Evolutionary conservation across 2,329 filamentous ascomycete genomes (phyloP), one percentile per base, ranked within the genome.

Genomic region (Alternaria triticina): DNA sequence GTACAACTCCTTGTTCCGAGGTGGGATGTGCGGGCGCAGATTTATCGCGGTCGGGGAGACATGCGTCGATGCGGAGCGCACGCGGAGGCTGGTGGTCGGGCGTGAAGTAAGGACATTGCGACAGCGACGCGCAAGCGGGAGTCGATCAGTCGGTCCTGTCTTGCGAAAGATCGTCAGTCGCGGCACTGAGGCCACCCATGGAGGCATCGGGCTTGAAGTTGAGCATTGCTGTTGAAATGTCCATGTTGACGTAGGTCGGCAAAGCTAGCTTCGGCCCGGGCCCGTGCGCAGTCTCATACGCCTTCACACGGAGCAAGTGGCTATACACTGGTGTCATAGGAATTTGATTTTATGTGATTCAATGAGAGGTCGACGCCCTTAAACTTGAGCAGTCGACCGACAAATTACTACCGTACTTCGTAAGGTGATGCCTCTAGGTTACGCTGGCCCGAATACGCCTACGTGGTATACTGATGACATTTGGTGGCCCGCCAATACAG

Each of bases 1-100:
- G 65, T 90, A 84, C 6, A 93, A 86, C 68, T 90, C 86, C 59
- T 81, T 79, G 66, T 86, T 83, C 22, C 77, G 77, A n/a, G 82
- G 70, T 0, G 87, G 86, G 3, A 89, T 83, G 25, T 83, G 84
- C 30, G 83, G 83, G 8, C 82, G 83, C 13, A 83, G 83, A 73
- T 87, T 86, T 66, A 88, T 83, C 10, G 85, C 82, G 7, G 86
- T 84, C 6, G 81, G 78, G 47, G 86, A 85, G n/a, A 83, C 82
- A 57, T 85, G 79, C 5, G 81, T 78, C 40, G 81, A 78, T 59
- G 72, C 80, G 66, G 75, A 75, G 70, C 77, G 75, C 56, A 67
- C 59, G 61, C 70, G 71, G 61, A 74, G 64, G 62, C 62, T 66
- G 36, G n/a, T 40, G 36, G 66, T 30, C 30, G 45, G 56, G 59